Evolutionary conservation across 768 basidiomycete genomes (phyloP).

Genomic region (Agrocybe praecox): DNA sequence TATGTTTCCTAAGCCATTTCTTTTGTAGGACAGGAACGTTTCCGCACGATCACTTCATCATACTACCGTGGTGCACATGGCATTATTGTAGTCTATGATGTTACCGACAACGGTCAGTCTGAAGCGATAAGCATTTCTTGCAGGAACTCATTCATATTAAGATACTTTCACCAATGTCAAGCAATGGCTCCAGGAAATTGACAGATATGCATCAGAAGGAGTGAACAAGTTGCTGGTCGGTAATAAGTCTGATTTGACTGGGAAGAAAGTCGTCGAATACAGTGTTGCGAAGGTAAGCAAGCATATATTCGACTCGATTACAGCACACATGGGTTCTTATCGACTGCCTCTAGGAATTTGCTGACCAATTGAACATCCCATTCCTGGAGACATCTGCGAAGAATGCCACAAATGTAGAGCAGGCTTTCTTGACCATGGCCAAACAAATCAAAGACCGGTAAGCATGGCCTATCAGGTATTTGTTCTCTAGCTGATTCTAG

Average conservation of each 20-base stretch:
- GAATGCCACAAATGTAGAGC: slow-evolving; percentile 98
- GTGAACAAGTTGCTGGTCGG: slow-evolving; percentile 99
- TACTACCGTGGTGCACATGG: slow-evolving; percentile 99
- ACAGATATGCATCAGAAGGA: slow-evolving; percentile 95
- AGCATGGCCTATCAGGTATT: slow-evolving; percentile 20
- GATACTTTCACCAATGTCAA: slow-evolving; percentile 96
- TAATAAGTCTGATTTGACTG: slow-evolving; percentile 97
- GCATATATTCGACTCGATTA: background rate
- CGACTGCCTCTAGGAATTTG: slow-evolving; percentile 69
- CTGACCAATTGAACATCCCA: slow-evolving; percentile 90
- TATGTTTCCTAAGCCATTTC: slow-evolving; percentile 3
- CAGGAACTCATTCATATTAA: slow-evolving; percentile 28
- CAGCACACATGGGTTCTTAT: slow-evolving; percentile 2
- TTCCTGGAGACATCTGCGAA: slow-evolving; percentile 99
- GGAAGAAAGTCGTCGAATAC: slow-evolving; percentile 95
- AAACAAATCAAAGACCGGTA: slow-evolving; percentile 94
- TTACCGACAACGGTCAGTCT: slow-evolving; percentile 84
- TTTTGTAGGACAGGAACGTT: slow-evolving; percentile 86
- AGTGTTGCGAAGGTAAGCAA: slow-evolving; percentile 75
- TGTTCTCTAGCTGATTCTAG: background rate
- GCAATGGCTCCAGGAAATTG: slow-evolving; percentile 93
- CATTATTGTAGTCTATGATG: slow-evolving; percentile 98
- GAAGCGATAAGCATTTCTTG: background rate
- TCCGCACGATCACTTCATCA: slow-evolving; percentile 99
- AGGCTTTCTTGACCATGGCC: slow-evolving; percentile 99